Evolutionary conservation across 495 filamentous ascomycete genomes (phyloP), one percentile per base, ranked within the genome.

Genomic region (Penicillium salamii): DNA sequence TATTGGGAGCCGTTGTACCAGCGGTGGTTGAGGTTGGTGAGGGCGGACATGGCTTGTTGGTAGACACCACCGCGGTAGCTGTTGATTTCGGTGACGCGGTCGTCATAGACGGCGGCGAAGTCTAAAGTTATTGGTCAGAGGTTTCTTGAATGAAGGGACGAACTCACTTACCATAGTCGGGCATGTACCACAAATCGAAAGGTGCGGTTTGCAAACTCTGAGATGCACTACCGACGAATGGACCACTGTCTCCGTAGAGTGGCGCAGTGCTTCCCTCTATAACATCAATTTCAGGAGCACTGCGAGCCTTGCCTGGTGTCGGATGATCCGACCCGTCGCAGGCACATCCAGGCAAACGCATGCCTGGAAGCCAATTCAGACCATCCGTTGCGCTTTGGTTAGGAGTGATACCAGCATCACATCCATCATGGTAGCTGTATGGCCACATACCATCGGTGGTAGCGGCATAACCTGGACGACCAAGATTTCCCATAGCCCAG

Each of bases 391-490:
- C 72, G 51, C 85, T 89, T 57, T 90, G 87, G 55, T 90, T 90
- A n/a, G 83, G 76, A 3, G 87, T 89, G 56, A 90, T 89, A 23
- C 87, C 87, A 5, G 76, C 78, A 62, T 90, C 87, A 56, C 87
- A 91, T 26, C 75, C 66, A 53, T 90, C 78, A 39, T 82, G 68
- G 59, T 91, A 90, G 57, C 84, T 88, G 68, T 89, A 90, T 2
- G 87, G 87, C 87, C 85, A 89, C 59, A 87, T 69, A n/a, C 86
- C 86, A 48, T 89, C 86, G 3, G 85, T 87, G 0, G 81, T 84
- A 11, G 83, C 78, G 21, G 81, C 79, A 66, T 87, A 85, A 7
- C 86, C 86, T 24, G 85, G 82, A 45, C 86, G 78, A 34, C 79
- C 85, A 3, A 89, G 72, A 50, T 89, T 89, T 0, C 85, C 85